Conservation (phyloP, 805 yeast species). For the Candida silvatica region DNA sequence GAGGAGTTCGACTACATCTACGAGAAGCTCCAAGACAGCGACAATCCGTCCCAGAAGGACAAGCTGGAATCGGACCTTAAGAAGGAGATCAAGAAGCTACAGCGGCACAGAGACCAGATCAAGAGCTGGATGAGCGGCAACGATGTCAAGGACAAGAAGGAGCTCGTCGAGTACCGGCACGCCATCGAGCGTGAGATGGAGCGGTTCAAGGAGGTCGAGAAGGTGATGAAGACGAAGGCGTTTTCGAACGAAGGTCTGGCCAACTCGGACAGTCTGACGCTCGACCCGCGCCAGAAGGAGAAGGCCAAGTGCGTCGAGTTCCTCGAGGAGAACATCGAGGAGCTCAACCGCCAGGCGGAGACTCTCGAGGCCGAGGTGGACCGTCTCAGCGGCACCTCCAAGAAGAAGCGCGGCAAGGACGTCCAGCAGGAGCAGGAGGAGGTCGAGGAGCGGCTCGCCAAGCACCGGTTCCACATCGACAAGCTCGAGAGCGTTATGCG, state of each 20-base stretch:
- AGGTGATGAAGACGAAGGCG: constrained; percentile 87
- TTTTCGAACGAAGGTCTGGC: constrained; percentile 89
- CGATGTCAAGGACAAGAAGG: constrained; percentile 84
- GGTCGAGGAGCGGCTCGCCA: constrained; percentile 53
- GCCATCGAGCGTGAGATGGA: constrained; percentile 82
- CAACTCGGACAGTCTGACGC: constrained; percentile 34
- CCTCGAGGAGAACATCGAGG: constrained; percentile 64
- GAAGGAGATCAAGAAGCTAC: constrained; percentile 90
- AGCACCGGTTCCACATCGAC: constrained; percentile 72
- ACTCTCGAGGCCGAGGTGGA: constrained; percentile 66
- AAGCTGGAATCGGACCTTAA: constrained; percentile 88
- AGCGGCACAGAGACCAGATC: constrained; percentile 88
- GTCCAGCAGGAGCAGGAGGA: constrained; percentile 45
- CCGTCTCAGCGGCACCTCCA: constrained; percentile 38
- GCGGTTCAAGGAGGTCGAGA: constrained; percentile 88
- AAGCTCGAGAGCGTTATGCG: constrained; percentile 73
- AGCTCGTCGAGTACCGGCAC: constrained; percentile 66
- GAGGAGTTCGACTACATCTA: constrained; percentile 77
- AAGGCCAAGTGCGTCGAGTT: constrained; percentile 67
- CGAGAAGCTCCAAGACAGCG: constrained; percentile 75
- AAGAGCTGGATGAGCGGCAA: constrained; percentile 90
- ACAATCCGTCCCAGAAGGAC: constrained; percentile 83
- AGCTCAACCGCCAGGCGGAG: constrained; percentile 74
- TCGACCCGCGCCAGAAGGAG: constrained; percentile 76
- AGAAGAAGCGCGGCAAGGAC: constrained; percentile 52